Base-by-base conservation (phyloP, 768 basidiomycete species). In the Brasilioporus rufonigricans region DNA sequence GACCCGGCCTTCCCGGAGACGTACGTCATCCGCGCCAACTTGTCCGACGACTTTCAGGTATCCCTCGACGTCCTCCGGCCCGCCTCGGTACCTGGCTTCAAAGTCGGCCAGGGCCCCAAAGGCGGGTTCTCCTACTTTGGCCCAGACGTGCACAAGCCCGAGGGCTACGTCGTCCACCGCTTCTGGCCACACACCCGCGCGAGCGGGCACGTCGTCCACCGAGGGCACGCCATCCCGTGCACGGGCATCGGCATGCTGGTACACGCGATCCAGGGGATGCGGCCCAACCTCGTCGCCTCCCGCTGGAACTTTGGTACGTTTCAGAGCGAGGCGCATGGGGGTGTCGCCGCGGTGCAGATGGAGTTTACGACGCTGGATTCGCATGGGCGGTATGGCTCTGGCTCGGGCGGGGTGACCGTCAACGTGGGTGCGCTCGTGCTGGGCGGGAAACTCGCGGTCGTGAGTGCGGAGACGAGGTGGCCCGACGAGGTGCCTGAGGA, bases 181-280 rank as follows among this genome's bases (percentile, higher is more conserved):
- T 94, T 97, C 80, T 94, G 91, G 88, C 94, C 93, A 14, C 79
- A 83, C 36, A 77, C 79, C 59, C 63, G 72, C 29, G 81, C 79
- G 18, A 75, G 77, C 24, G 95, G 95, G 6, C 80, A 83, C 60
- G 65, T 95, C 70, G 81, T 89, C 45, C 70, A 76, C 58, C 80
- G 84, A 31, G 91, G 90, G 41, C 72, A 81, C 53, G 86, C 86
- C 7, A 72, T 75, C 52, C 46, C 75, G 9, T 72, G 83, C 51
- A 69, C 80, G 31, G 90, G 89, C 41, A 74, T 80, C 35, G 91
- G 92, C 27, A 91, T 93, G 88, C 85, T 96, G 70, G 81, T 95
- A 19, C 91, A 96, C 71, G 96, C 96, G 43, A 97, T 98, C 69
- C 96, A 98, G 69, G 97, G 96, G 70, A 96, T 99, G 93, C 83